These are phyloP conservation scores for Gaultheria prostrata DNA, from an alignment of 148 eudicot species.

Conservation along the genomic window DNA sequence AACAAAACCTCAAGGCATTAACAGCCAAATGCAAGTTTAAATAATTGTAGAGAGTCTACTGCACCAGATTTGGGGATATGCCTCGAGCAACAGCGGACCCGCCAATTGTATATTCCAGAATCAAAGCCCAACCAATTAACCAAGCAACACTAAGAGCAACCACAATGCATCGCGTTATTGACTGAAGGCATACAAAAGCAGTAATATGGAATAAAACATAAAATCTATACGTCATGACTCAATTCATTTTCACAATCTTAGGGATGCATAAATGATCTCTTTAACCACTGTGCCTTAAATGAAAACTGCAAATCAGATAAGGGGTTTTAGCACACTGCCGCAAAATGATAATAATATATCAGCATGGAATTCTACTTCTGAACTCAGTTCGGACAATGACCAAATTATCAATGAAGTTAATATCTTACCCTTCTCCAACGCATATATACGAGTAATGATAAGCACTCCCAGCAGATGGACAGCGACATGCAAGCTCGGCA, in stretches of 20 bases:
- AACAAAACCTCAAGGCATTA: background rate
- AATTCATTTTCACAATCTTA: too few relatives aligned
- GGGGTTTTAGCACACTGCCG: too few relatives aligned
- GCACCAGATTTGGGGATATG: slow-evolving; percentile 67
- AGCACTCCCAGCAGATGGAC: slow-evolving; percentile 74
- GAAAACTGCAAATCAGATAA: too few relatives aligned
- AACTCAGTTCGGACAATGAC: too few relatives aligned
- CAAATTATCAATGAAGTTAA: background rate
- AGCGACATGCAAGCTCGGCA: slow-evolving; percentile 64
- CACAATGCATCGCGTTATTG: background rate
- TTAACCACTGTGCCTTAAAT: too few relatives aligned
- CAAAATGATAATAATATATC: too few relatives aligned
- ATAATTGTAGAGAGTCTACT: background rate
- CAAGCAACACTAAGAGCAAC: slow-evolving; percentile 49
- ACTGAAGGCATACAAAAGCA: background rate
- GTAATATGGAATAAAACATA: background rate
- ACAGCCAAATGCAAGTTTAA: background rate
- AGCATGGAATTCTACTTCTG: too few relatives aligned
- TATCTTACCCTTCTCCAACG: slow-evolving; percentile 66
- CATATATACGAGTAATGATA: slow-evolving; percentile 67
- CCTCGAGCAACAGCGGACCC: slow-evolving; percentile 68
- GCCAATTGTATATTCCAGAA: slow-evolving; percentile 64
- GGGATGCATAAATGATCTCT: too few relatives aligned
- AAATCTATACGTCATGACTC: too few relatives aligned
- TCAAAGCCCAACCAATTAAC: slow-evolving; percentile 63